phyloP scores from a whole-genome alignment of 257 asterid species.

The Ocimum tenuiflorum region DNA sequence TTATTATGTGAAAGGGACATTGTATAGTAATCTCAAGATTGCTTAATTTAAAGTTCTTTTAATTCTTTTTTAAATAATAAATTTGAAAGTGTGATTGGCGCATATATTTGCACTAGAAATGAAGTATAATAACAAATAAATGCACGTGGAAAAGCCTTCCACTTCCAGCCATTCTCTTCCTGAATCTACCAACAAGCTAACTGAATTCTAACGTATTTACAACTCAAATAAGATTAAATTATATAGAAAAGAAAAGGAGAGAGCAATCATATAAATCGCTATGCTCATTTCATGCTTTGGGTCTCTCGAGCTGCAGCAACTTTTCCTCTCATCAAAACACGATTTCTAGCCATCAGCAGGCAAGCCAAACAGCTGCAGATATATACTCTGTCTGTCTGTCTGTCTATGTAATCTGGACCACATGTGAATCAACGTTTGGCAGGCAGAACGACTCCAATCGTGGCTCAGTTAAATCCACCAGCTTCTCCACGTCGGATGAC shows the following conservation, averaged over 20 bases:
- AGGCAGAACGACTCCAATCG: constrained; percentile 65
- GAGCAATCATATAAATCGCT: not conserved
- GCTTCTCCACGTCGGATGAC: constrained; percentile 32
- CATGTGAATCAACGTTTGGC: constrained; percentile 29
- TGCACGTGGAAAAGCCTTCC: not conserved
- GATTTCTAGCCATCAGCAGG: not conserved
- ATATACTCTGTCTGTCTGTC: not conserved
- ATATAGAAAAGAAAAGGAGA: not conserved
- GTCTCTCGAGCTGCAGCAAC: not conserved
- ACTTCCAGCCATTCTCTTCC: too few relatives aligned
- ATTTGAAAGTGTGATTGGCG: too few relatives aligned
- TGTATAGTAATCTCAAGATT: too few relatives aligned
- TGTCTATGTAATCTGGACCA: constrained; percentile 17
- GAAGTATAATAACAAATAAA: too few relatives aligned
- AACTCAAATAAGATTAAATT: not conserved
- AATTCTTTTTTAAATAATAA: too few relatives aligned
- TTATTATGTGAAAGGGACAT: too few relatives aligned
- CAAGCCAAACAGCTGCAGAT: not conserved
- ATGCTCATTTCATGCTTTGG: not conserved
- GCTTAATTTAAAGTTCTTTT: too few relatives aligned
- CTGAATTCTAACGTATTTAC: constrained; percentile 9
- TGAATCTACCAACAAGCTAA: not conserved
- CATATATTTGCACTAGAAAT: too few relatives aligned
- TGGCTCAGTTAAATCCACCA: constrained; percentile 81
- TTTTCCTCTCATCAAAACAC: not conserved